Evolutionary conservation across 2,329 filamentous ascomycete species (phyloP), one percentile per base, ranked within the genome.

Genomic region (Cladosporium sp.): DNA sequence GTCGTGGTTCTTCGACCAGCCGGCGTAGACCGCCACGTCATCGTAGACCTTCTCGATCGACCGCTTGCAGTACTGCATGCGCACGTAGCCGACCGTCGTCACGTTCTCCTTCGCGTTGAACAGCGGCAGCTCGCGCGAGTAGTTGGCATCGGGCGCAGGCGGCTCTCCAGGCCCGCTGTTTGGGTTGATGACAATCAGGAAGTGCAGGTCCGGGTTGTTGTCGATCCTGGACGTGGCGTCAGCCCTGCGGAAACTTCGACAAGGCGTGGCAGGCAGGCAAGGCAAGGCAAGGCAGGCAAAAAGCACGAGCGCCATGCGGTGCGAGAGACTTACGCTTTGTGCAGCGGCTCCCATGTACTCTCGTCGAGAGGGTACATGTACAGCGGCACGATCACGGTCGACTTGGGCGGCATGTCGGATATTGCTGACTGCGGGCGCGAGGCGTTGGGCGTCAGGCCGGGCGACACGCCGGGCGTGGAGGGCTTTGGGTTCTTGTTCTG

Each of bases 31-130:
- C 40, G 43, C 41, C 18, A 66, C 58, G 9, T 66, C 61, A 4
- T 54, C 46, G n/a, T 55, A 33, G 3, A 63, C 58, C 13, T 55
- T 52, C 9, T 54, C 41, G 10, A 55, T 33, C 10, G 58, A 53
- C 38, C 61, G 56, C 9, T 56, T 58, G 52, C 57, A 62, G 43
- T 60, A 65, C 33, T 57, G 54, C n/a, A 58, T 52, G 31, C 58
- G 55, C 2, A 66, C 56, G 52, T 66, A 66, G 41, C 62, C 64
- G 14, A 65, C 44, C 10, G 60, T 60, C 11, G 54, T 56, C 34
- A 64, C 59, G 52, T 66, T 66, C 42, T 37, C 33, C 35, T 57
- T 51, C 11, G 58, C 52, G 54, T 65, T 65, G 28, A 66, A 58
- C 7, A 54, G 58, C 3, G 59, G 56, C 16, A 66, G 53, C 48